Conservation (phyloP, 2,329 filamentous ascomycete species). For the Monosporascus sp. region DNA sequence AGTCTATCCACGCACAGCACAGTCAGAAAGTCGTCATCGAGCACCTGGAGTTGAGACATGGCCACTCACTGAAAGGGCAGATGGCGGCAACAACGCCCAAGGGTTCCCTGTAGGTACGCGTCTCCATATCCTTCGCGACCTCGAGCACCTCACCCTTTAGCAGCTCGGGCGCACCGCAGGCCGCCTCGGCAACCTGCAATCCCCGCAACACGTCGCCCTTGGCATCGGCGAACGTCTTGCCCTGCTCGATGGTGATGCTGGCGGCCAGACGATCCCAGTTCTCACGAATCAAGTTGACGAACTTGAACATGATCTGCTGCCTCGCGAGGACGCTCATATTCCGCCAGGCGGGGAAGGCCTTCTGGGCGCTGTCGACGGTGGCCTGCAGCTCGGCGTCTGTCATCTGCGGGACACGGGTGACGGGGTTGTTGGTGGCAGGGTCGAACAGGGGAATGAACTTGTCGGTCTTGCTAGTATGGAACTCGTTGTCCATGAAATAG, state of each 20-base stretch:
- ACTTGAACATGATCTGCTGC: constrained; percentile 86
- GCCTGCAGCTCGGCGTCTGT: constrained; percentile 72
- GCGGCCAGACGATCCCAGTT: constrained; percentile 82
- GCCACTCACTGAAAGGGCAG: constrained; percentile 71
- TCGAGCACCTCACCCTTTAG: constrained; percentile 80
- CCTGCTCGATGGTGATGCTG: constrained; percentile 82
- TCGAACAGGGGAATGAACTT: constrained; percentile 77
- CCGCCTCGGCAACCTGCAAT: constrained; percentile 78
- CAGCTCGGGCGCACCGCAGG: constrained; percentile 73
- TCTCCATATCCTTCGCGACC: constrained; percentile 88
- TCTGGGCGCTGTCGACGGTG: constrained; percentile 68
- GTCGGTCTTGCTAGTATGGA: constrained; percentile 60
- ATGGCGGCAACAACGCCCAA: constrained; percentile 78
- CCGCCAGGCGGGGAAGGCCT: constrained; percentile 70
- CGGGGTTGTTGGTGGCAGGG: constrained; percentile 79
- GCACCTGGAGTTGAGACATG: background rate
- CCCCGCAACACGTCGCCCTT: constrained; percentile 76
- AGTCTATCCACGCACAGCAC: constrained; percentile 48
- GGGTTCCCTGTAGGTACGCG: constrained; percentile 73
- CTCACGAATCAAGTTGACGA: constrained; percentile 71
- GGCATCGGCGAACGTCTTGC: constrained; percentile 81
- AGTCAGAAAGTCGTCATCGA: constrained; percentile 8
- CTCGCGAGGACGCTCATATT: constrained; percentile 65
- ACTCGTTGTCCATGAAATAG: constrained; percentile 79
- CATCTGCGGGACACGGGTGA: constrained; percentile 77